Evolutionary conservation across 2,329 filamentous ascomycete species (phyloP).

Genomic region (Hymenoscyphus linearis): DNA sequence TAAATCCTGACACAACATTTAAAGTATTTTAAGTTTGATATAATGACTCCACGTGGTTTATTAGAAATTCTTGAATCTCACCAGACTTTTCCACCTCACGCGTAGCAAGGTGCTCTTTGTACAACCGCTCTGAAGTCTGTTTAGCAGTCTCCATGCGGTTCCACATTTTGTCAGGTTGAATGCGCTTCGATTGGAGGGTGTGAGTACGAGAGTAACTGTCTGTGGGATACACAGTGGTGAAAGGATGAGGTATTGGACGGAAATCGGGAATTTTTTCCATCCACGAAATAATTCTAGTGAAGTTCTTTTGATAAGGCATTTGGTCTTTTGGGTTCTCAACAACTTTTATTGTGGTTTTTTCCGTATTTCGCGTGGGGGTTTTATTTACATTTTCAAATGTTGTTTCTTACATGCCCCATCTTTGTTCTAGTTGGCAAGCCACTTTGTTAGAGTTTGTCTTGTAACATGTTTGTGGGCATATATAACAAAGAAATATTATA

Average conservation of each 20-base stretch:
- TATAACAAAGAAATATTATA: background rate
- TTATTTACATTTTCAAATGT: no score
- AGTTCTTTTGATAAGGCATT: background rate
- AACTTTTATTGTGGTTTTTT: no score
- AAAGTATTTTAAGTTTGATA: no score
- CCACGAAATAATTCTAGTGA: background rate
- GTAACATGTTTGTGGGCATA: background rate
- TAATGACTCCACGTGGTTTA: no score
- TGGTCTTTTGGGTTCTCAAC: background rate
- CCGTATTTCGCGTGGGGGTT: no score
- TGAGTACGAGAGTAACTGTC: background rate
- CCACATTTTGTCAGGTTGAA: background rate
- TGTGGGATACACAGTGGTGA: background rate
- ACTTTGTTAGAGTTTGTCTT: background rate
- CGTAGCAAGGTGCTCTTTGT: background rate
- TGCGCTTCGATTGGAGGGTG: no score
- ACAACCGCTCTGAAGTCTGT: background rate
- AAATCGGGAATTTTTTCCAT: background rate
- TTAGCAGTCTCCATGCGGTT: background rate
- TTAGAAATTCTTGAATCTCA: no score
- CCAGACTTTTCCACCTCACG: background rate
- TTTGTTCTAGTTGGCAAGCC: background rate
- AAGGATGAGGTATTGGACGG: background rate
- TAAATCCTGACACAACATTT: no score
- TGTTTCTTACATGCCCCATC: no score